A percentile compares a stretch with the other conserved stretches of the same genome.
Conservation (phyloP, 768 basidiomycete genomes). For the Podaxis mareebaensis region DNA sequence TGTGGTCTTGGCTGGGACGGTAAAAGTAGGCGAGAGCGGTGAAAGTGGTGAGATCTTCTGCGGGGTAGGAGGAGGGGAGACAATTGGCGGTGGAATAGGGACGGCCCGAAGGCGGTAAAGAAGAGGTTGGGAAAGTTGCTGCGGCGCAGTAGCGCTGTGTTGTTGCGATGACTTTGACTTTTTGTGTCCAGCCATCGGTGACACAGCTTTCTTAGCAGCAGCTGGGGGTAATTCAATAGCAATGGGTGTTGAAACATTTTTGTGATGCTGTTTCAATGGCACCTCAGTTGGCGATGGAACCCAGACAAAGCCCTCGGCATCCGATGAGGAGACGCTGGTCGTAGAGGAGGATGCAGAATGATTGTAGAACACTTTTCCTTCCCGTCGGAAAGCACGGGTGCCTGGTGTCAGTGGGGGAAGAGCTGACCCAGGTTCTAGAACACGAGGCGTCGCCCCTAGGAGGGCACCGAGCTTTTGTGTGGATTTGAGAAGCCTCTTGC, state of each 20-base stretch:
- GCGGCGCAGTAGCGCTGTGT: slow-evolving; percentile 10
- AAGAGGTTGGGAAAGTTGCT: slow-evolving; percentile 29
- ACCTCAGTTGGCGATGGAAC: slow-evolving; percentile 14
- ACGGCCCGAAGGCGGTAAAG: slow-evolving; percentile 26
- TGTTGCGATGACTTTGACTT: slow-evolving; percentile 3
- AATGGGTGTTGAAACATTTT: slow-evolving; percentile 19
- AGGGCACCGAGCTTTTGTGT: slow-evolving; percentile 58
- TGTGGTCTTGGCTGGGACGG: not conserved
- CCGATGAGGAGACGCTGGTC: slow-evolving; percentile 18
- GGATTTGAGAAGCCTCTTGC: slow-evolving; percentile 55
- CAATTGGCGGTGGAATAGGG: slow-evolving; percentile 5
- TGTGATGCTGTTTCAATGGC: not conserved
- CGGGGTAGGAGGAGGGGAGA: not conserved
- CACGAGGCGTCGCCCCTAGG: slow-evolving; percentile 44
- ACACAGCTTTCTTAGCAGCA: not conserved
- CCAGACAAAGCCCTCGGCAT: slow-evolving; percentile 18
- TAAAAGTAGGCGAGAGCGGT: slow-evolving; percentile 5
- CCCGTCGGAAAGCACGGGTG: slow-evolving; percentile 15
- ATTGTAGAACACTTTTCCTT: slow-evolving; percentile 17
- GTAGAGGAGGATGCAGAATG: slow-evolving; percentile 13
- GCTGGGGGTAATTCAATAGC: slow-evolving; percentile 23
- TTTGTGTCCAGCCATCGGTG: not conserved
- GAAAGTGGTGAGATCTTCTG: slow-evolving; percentile 2
- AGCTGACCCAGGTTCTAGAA: slow-evolving; percentile 26
- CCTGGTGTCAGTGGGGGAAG: slow-evolving; percentile 16